phyloP scores from a whole-genome alignment of 208 protist genomes.

The Acanthamoeba sp. region DNA sequence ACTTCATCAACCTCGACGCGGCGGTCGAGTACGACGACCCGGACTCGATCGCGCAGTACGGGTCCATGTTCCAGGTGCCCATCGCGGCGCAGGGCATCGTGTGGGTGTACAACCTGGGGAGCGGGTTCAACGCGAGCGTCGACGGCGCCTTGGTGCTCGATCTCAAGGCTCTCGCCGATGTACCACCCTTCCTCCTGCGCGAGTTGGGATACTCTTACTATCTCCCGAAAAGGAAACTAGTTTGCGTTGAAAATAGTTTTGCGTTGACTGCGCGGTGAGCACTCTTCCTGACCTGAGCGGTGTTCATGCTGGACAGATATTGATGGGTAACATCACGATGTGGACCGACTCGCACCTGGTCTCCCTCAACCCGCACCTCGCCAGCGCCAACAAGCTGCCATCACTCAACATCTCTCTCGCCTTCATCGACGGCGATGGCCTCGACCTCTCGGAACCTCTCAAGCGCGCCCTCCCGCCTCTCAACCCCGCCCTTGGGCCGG shows the following conservation, averaged over 20 bases:
- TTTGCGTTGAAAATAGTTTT: too few species aligned
- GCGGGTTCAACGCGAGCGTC: not conserved
- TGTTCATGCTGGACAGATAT: not conserved
- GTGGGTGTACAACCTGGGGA: not conserved
- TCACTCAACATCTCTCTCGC: not conserved
- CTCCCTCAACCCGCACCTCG: not conserved
- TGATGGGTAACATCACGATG: not conserved
- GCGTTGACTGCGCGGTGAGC: too few species aligned
- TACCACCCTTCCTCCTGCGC: not conserved
- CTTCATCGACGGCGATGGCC: not conserved
- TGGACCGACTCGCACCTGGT: not conserved
- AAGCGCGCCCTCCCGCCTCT: not conserved
- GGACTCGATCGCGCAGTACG: not conserved
- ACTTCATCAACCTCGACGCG: constrained; percentile 17
- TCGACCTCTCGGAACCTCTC: not conserved
- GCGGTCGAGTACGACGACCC: not conserved
- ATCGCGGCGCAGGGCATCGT: not conserved
- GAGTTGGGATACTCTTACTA: too few species aligned
- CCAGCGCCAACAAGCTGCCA: not conserved
- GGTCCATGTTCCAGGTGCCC: not conserved
- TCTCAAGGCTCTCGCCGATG: not conserved
- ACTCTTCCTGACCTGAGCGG: too few species aligned
- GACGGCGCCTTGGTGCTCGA: not conserved
- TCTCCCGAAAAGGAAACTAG: too few species aligned
- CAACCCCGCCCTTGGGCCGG: not conserved